Evolutionary conservation across 2,329 filamentous ascomycete genomes (phyloP).

Genomic region (Penicillium griseofulvum): DNA sequence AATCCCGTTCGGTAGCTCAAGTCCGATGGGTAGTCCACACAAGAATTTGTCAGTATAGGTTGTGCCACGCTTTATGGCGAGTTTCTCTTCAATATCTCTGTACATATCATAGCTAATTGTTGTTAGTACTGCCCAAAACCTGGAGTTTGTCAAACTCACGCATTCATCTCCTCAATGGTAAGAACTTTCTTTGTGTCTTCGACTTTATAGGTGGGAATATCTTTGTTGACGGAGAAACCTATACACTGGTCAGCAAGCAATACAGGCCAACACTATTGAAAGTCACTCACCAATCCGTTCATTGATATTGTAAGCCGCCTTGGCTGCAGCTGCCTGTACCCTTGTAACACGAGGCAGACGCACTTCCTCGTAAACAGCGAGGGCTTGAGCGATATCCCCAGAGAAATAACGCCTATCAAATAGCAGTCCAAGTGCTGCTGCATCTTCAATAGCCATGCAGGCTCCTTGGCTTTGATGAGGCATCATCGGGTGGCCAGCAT

Average conservation of each 20-base stretch:
- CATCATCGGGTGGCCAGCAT: slow-evolving; percentile 69
- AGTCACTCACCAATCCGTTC: slow-evolving; percentile 55
- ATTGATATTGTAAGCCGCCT: slow-evolving; percentile 61
- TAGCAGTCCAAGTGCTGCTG: slow-evolving; percentile 60
- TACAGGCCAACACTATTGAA: not conserved
- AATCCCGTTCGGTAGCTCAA: slow-evolving; percentile 39
- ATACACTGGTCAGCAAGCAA: slow-evolving; percentile 18
- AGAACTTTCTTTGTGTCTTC: slow-evolving; percentile 60
- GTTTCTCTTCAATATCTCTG: slow-evolving; percentile 53
- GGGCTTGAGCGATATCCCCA: slow-evolving; percentile 49
- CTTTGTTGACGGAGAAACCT: slow-evolving; percentile 63
- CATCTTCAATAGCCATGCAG: slow-evolving; percentile 67
- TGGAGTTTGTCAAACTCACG: slow-evolving; percentile 41
- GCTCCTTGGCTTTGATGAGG: slow-evolving; percentile 68
- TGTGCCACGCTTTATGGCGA: slow-evolving; percentile 32
- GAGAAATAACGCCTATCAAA: slow-evolving; percentile 52
- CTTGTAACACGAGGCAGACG: slow-evolving; percentile 55
- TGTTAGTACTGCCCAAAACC: not conserved
- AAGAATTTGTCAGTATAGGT: slow-evolving; percentile 42
- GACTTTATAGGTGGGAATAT: slow-evolving; percentile 59
- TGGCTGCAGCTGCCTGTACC: slow-evolving; percentile 58
- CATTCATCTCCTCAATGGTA: slow-evolving; percentile 69
- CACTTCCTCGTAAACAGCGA: slow-evolving; percentile 54
- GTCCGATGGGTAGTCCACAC: slow-evolving; percentile 48
- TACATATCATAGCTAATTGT: slow-evolving; percentile 57